Evolutionary conservation across 257 asterid genomes (phyloP).

Genomic region (Vinca minor): DNA sequence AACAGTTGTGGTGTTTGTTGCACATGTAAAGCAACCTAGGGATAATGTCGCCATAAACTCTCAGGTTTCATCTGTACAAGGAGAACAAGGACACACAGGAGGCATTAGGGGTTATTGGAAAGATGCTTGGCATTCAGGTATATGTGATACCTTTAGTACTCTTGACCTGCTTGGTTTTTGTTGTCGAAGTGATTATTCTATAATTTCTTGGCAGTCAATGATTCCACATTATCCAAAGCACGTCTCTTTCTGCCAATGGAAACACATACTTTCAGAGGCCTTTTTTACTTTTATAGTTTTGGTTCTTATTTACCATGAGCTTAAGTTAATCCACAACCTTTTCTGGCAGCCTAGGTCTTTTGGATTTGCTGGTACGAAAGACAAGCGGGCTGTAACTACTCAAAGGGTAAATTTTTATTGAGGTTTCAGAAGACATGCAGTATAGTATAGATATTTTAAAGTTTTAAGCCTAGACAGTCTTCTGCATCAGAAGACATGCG

Average conservation of each 20-base stretch:
- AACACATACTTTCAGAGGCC: background rate
- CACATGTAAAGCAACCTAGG: slow-evolving; percentile 17
- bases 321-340: too few relatives aligned
- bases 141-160: slow-evolving; percentile 9
- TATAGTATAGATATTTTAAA: background rate
- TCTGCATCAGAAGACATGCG: background rate
- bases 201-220: background rate
- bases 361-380: slow-evolving; percentile 96
- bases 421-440: too few relatives aligned
- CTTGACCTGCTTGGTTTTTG: slow-evolving; percentile 11
- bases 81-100: slow-evolving; percentile 99
- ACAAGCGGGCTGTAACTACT: slow-evolving; percentile 81
- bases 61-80: slow-evolving; percentile 90
- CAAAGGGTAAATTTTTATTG: slow-evolving; percentile 60
- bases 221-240: background rate
- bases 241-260: background rate
- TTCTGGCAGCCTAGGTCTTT: slow-evolving; percentile 76
- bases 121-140: slow-evolving; percentile 97
- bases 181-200: background rate
- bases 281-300: background rate
- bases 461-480: background rate
- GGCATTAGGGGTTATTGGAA: slow-evolving; percentile 73
- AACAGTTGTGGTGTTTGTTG: too few relatives aligned
- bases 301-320: too few relatives aligned
- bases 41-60: slow-evolving; percentile 15